Conservation (phyloP, 768 basidiomycete genomes). For the Naganishia vaughanmartiniae region DNA sequence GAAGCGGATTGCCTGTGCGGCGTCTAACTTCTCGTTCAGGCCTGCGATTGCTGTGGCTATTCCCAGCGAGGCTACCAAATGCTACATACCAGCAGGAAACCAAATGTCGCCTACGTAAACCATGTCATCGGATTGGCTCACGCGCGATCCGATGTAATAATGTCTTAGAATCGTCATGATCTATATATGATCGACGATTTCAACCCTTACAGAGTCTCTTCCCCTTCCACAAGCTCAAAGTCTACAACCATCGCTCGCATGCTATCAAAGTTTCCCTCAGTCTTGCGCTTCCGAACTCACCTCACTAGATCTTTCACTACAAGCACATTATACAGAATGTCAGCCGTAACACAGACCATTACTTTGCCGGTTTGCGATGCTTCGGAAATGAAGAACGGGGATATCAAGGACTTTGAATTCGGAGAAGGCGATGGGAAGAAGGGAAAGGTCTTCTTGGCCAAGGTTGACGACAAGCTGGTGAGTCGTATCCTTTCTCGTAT, state of each 20-base stretch:
- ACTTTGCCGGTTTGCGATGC: conserved; percentile 60
- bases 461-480: conserved; percentile 67
- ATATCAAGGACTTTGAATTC: conserved; percentile 79
- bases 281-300: neutral
- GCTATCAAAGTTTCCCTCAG: neutral
- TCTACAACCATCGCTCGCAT: neutral
- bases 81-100: too few species aligned
- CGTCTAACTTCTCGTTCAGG: too few species aligned
- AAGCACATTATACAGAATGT: conserved; percentile 12
- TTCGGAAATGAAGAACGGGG: conserved; percentile 64
- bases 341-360: conserved; percentile 50
- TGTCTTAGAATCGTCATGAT: conserved; percentile 9
- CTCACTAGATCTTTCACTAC: conserved; percentile 7
- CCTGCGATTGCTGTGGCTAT: too few species aligned
- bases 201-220: neutral
- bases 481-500: conserved; percentile 44
- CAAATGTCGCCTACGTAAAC: too few species aligned
- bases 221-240: neutral
- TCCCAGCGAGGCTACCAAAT: too few species aligned
- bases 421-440: conserved; percentile 57
- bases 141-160: neutral
- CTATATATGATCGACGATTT: neutral
- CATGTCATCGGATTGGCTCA: neutral
- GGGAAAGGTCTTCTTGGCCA: conserved; percentile 70
- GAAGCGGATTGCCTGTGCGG: too few species aligned